Base-by-base conservation (phyloP, 345 rosid genomes). In the Ceriops decandra region DNA sequence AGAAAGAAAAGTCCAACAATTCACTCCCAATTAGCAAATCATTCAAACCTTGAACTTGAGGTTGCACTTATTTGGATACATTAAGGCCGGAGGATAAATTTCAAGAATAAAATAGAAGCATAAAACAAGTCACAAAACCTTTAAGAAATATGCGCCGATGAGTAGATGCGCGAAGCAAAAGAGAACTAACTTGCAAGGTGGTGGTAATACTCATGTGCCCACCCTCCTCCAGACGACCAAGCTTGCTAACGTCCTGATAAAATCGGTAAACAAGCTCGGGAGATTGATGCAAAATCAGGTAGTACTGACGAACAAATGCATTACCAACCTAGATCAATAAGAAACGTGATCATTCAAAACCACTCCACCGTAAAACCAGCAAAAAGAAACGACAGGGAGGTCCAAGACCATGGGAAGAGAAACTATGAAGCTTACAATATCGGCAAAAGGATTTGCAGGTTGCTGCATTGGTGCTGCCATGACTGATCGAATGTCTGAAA, bases 231-330 rank as follows among this genome's bases (percentile, higher is more conserved):
- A 88, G 93, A 28, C 98, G 98, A 56, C 99, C 96, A 76, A 95
- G 90, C 87, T 86, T 92, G 71, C 98, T 95, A 47, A 60, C 62
- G 73, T 92, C 98, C 72, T 95, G 99, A 80, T 95, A 95, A 86
- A 95, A 95, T 22, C 88, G 83, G 71, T 92, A 92, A 64, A 92
- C 99, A 67, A 82, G 88, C 77, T 84, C 87, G 1, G 99, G 98
- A 0, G 99, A 92, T 62, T 95, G 92, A 72, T 87, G 93, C 81
- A 90, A 66, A 60, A 95, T 90, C 62, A 74, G 88, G 87, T 92
- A 95, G 77, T 95, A 95, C 67, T 92, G 99, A 69, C 86, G 97
- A 66, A 90, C 99, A 78, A 95, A 95, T 5, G 98, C 97, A 81
- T 88, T 90, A 26, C 96, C 96, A 54, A 95, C 96, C 99, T 95